These are phyloP conservation scores for Corymbia maculata DNA, from an alignment of 345 rosid genomes.

Conservation along the genomic window DNA sequence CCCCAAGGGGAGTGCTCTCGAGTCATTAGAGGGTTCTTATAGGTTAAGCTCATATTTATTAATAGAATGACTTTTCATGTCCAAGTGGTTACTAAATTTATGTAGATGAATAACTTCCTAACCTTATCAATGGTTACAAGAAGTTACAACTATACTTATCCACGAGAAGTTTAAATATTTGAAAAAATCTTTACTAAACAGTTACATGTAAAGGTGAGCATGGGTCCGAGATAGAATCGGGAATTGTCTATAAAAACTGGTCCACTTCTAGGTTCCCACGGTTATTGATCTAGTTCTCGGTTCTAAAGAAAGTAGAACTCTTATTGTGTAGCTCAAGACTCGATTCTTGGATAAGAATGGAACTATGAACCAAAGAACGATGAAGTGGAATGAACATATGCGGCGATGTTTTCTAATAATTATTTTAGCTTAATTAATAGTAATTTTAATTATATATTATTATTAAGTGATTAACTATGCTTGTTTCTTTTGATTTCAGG, in stretches of 20 bases:
- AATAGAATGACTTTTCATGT: background rate
- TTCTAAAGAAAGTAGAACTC: rapidly evolving
- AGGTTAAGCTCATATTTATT: too few relatives aligned
- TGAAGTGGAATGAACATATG: too few relatives aligned
- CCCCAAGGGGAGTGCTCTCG: too few relatives aligned
- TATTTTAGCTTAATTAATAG: too few relatives aligned
- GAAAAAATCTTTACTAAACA: background rate
- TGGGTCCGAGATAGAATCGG: too few relatives aligned
- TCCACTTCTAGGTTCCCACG: rapidly evolving
- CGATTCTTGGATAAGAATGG: rapidly evolving
- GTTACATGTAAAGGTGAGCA: background rate
- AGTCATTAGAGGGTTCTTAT: background rate
- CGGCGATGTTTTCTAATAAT: too few relatives aligned
- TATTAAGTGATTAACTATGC: too few relatives aligned
- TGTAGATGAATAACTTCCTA: background rate
- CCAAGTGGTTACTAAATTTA: background rate
- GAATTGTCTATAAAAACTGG: too few relatives aligned
- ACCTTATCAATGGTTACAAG: rapidly evolving
- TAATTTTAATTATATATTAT: too few relatives aligned
- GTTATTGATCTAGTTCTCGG: too few relatives aligned
- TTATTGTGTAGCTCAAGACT: rapidly evolving
- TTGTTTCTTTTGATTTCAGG: background rate
- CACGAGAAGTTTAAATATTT: background rate
- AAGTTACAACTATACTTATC: background rate
- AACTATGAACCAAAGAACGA: background rate